These are phyloP conservation scores for Rhizopogon vesiculosus DNA, from an alignment of 768 basidiomycete genomes.

Conservation along the genomic window DNA sequence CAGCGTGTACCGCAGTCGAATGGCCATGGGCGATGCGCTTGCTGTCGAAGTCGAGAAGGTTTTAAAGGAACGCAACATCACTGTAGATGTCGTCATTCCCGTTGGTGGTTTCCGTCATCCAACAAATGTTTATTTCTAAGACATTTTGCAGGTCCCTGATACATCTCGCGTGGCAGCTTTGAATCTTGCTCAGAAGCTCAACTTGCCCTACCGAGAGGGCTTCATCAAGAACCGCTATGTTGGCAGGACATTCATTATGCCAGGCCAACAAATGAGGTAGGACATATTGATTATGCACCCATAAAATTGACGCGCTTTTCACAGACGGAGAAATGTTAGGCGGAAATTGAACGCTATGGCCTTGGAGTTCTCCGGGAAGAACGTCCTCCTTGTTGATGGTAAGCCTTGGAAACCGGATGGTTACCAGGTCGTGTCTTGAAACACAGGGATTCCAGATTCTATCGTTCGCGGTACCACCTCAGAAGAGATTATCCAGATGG, in stretches of 20 bases:
- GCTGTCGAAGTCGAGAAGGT: constrained; percentile 82
- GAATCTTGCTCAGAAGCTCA: constrained; percentile 87
- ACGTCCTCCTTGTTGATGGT: constrained; percentile 96
- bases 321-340: constrained; percentile 88
- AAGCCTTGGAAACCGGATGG: constrained; percentile 11
- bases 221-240: constrained; percentile 99
- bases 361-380: constrained; percentile 87
- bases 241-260: constrained; percentile 99
- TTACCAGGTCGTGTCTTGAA: background rate
- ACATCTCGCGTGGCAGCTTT: constrained; percentile 95
- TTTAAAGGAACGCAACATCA: constrained; percentile 59
- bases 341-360: constrained; percentile 98
- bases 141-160: constrained; percentile 73
- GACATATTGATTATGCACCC: background rate
- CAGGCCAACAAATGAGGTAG: constrained; percentile 92
- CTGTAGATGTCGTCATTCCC: constrained; percentile 97
- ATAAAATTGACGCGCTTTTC: background rate
- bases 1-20: constrained; percentile 94
- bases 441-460: constrained; percentile 56
- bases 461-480: constrained; percentile 99
- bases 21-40: constrained; percentile 98
- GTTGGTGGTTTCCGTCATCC: constrained; percentile 30
- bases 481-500: constrained; percentile 99
- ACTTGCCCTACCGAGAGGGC: constrained; percentile 93
- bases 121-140: background rate